Evolutionary conservation across 176 grass and related monocot species (phyloP).

Genomic region (Tillandsia leiboldiana): DNA sequence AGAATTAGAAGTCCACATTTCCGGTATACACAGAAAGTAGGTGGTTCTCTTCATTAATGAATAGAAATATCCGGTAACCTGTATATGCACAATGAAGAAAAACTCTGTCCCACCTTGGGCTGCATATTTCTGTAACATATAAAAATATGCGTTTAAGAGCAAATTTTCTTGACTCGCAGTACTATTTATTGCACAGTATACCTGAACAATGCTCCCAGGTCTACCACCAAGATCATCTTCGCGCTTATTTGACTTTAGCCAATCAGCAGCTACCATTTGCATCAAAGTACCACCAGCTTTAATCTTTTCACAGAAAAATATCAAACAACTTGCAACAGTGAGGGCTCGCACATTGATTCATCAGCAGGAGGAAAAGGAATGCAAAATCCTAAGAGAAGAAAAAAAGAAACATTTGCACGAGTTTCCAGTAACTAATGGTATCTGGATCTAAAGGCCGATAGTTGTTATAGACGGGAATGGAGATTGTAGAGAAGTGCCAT

Average conservation of each 20-base stretch:
- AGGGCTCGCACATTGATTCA: too few relatives aligned
- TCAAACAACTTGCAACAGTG: background rate
- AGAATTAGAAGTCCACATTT: background rate
- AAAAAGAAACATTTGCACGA: too few relatives aligned
- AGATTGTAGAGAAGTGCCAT: too few relatives aligned
- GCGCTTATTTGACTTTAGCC: constrained; percentile 23
- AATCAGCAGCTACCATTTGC: constrained; percentile 28
- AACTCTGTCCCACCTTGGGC: constrained; percentile 22
- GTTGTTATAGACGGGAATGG: too few relatives aligned
- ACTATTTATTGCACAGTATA: background rate
- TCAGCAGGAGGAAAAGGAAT: too few relatives aligned
- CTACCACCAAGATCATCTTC: constrained; percentile 23
- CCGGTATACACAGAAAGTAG: background rate
- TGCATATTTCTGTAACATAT: constrained; percentile 18
- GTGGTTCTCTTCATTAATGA: background rate
- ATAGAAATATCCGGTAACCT: constrained; percentile 5
- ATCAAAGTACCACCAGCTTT: constrained; percentile 21
- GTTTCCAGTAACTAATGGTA: background rate
- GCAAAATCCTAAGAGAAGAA: too few relatives aligned
- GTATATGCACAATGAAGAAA: constrained; percentile 25
- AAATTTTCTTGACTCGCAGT: background rate
- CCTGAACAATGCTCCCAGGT: constrained; percentile 18
- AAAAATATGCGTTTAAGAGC: constrained; percentile 2
- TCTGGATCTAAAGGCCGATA: too few relatives aligned
- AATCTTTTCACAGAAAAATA: background rate